Conservation (phyloP, 2,329 filamentous ascomycete genomes). For the Microsporum audouinii region DNA sequence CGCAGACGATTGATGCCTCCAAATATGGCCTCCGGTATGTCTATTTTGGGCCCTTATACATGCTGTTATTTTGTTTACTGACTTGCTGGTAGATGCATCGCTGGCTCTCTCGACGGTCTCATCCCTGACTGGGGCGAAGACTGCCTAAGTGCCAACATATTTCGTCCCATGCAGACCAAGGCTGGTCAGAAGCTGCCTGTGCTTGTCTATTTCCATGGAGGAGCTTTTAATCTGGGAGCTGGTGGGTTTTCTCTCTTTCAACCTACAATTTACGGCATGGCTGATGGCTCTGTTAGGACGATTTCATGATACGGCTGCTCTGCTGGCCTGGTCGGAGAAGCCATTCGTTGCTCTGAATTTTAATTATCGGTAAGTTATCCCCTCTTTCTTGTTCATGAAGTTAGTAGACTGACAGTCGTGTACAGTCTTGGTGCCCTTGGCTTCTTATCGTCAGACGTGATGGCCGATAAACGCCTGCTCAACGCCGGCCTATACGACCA, state of each 20-base stretch:
- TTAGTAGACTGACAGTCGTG: background rate
- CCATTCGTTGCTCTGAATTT: slow-evolving; percentile 38
- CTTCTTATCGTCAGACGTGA: slow-evolving; percentile 50
- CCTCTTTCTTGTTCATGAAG: background rate
- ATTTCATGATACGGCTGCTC: slow-evolving; percentile 50
- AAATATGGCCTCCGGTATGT: slow-evolving; percentile 22
- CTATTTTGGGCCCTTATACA: background rate
- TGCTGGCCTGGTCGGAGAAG: slow-evolving; percentile 44
- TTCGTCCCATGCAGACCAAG: slow-evolving; percentile 21
- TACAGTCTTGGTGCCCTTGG: slow-evolving; percentile 42
- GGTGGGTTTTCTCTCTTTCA: slow-evolving; percentile 10
- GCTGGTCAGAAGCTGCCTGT: slow-evolving; percentile 25
- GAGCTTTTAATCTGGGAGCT: slow-evolving; percentile 27
- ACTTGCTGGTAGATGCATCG: slow-evolving; percentile 9
- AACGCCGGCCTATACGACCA: slow-evolving; percentile 31
- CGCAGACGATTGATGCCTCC: slow-evolving; percentile 26
- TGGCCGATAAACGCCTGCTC: slow-evolving; percentile 44
- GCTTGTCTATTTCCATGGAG: slow-evolving; percentile 34
- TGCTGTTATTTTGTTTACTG: background rate
- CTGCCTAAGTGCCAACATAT: slow-evolving; percentile 34
- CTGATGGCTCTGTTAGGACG: slow-evolving; percentile 9
- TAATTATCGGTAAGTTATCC: slow-evolving; percentile 27
- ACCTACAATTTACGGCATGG: background rate
- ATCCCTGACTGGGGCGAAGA: slow-evolving; percentile 35
- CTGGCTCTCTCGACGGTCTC: slow-evolving; percentile 14